These are phyloP conservation scores for Curvularia lunata DNA, from an alignment of 2,329 filamentous ascomycete species.

Conservation along the genomic window DNA sequence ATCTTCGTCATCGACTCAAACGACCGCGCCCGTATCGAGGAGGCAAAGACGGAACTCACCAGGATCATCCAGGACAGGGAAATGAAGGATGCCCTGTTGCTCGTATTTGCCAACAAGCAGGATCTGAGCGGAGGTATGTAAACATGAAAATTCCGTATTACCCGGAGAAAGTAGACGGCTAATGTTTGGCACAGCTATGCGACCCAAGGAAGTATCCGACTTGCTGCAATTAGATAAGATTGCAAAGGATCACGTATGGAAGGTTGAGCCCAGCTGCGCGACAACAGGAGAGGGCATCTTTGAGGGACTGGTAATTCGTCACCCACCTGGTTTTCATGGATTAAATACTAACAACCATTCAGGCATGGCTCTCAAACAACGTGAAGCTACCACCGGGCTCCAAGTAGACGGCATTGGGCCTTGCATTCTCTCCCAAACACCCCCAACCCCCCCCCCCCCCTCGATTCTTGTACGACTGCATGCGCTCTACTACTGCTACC, in stretches of 20 bases:
- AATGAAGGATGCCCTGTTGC: slow-evolving; percentile 92
- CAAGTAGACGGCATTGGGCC: slow-evolving; percentile 37
- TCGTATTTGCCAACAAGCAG: slow-evolving; percentile 99
- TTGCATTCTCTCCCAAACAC: neutral
- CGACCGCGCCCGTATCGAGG: slow-evolving; percentile 96
- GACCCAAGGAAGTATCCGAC: slow-evolving; percentile 58
- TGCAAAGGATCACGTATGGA: slow-evolving; percentile 61
- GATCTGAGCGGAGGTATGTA: slow-evolving; percentile 84
- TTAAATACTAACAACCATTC: slow-evolving; percentile 20
- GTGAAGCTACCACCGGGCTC: slow-evolving; percentile 53
- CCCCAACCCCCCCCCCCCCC: neutral
- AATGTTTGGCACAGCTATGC: slow-evolving; percentile 51
- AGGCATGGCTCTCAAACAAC: slow-evolving; percentile 59
- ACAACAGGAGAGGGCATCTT: slow-evolving; percentile 62
- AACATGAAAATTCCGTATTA: neutral
- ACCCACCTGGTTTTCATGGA: neutral
- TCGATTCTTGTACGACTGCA: slow-evolving; percentile 39
- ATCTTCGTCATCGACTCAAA: slow-evolving; percentile 99
- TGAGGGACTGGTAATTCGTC: slow-evolving; percentile 53
- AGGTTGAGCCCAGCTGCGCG: slow-evolving; percentile 61
- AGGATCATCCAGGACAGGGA: slow-evolving; percentile 99
- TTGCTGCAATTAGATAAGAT: slow-evolving; percentile 57
- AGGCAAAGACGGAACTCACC: slow-evolving; percentile 95
- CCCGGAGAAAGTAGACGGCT: neutral
- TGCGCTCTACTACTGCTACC: slow-evolving; percentile 24